Base-by-base conservation (phyloP, 306 rosid species). In the Rubus idaeus region DNA sequence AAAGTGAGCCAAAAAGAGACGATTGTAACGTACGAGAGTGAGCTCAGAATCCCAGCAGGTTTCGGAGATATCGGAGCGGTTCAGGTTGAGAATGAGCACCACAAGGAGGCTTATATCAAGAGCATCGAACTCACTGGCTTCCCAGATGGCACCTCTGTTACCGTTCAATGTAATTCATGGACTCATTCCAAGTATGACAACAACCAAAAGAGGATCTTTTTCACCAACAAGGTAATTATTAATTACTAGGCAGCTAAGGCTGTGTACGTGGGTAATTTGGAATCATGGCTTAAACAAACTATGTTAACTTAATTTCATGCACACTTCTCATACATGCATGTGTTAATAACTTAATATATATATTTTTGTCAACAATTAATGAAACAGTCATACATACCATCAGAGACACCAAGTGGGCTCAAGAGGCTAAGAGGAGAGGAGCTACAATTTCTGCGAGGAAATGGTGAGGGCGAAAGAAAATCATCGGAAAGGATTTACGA, bases 21-120 rank as follows among this genome's bases (percentile, higher is more conserved):
- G 77, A 77, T 61, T 3, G 80, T 85, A 30, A 83, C 75, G 62
- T 91, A 91, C n/a, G 92, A 83, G 76, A 47, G 88, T 0, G 73
- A 41, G 69, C 84, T 89, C 50, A 75, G 65, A 68, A 78, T 91
- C 23, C 87, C 93, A 71, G 16, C 10, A 7, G 92, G 83, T 58
- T 91, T 91, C 68, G 92, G 97, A 4, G 83, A 57, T 20, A 72
- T 89, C 51, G 97, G 97, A 44, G 94, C 91, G 5, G 61, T 91
- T 37, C n/a, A 82, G 42, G 87, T 91, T 12, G 91, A 83, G 85
- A 91, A 91, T 82, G 94, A 89, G 75, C 92, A 89, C 81, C 92
- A 83, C 82, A 81, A 23, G n/a, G 97, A 91, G 86, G 88, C 87
- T 85, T 91, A 67, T 78, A 57, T 91, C 6, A 83, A 87, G 77